Base-by-base conservation (phyloP, 75 land plant genomes). In the Cupressus sempervirens region DNA sequence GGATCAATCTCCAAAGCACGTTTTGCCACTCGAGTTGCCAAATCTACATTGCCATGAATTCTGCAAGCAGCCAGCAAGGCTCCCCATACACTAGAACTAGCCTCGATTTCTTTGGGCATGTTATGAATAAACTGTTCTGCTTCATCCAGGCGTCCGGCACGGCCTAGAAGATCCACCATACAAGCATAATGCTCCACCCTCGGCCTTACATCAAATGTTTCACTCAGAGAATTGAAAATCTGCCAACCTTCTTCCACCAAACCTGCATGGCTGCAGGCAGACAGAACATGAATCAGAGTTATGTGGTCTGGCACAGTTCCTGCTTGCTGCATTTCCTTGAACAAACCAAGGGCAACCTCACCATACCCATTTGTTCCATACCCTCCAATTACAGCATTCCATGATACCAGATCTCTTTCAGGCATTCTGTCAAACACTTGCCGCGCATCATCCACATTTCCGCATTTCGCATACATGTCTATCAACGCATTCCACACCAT, bases 351-450 rank as follows among this genome's bases (percentile, higher is more conserved):
- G 82, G 95, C 52, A 50, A 50, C 52, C 52, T 50, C 52, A 50
- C 52, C 52, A 11, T 1, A 50, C 0, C 52, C 52, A 50, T 50
- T 50, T 50, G 52, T 50, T 50, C 13, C 52, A 50, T 12, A 11
- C 52, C 85, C 90, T 48, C 79, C 86, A 53, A 91, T 88, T 81
- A 94, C 35, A 36, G 93, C 86, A 83, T 93, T 94, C 96, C 96
- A 94, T 26, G 92, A 85, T 36, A 93, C 91, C 7, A 88, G 52
- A 84, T 91, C 92, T 82, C 81, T 89, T 9, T 77, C 46, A 38
- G 80, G 30, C 73, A 93, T 86, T 23, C 35, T 36, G 43, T 91
- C 82, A 89, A 94, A 94, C 38, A 92, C 80, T 0, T 43, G 45
- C 43, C 75, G 80, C 32, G 96, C 91, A 86, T 82, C 86, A 11